These are phyloP conservation scores for Oenanthe javanica DNA, from an alignment of 140 eudicot genomes.

Conservation along the genomic window DNA sequence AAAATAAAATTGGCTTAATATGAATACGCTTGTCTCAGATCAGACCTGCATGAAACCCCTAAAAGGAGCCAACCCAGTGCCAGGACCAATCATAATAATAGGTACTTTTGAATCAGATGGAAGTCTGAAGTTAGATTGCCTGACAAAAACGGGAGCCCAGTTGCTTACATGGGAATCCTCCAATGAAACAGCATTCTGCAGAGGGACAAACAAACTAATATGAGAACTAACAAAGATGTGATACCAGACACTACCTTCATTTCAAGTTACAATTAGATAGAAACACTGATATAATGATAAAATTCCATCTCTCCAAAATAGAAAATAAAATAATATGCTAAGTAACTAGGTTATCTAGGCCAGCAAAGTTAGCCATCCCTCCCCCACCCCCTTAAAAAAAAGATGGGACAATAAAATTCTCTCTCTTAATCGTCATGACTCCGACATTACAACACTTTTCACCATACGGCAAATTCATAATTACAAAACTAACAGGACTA, in stretches of 20 bases:
- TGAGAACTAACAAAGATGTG: neutral
- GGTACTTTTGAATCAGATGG: slow-evolving; percentile 79
- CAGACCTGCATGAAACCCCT: slow-evolving; percentile 84
- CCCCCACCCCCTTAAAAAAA: neutral
- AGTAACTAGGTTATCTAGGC: neutral
- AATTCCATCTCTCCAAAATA: neutral
- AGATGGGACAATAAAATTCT: neutral
- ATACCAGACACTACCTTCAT: neutral
- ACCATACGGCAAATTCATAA: too few relatives aligned
- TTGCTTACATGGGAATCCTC: slow-evolving; percentile 61
- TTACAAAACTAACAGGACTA: neutral
- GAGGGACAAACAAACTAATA: slow-evolving; percentile 2
- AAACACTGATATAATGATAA: neutral
- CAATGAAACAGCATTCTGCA: slow-evolving; percentile 78
- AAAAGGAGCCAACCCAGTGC: slow-evolving; percentile 98
- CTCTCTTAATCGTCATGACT: neutral
- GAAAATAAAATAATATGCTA: neutral
- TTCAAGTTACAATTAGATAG: neutral
- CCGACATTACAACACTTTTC: neutral
- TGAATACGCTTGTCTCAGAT: neutral
- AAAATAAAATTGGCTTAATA: too few relatives aligned
- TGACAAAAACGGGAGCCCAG: slow-evolving; percentile 85
- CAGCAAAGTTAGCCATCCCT: neutral
- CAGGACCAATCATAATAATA: slow-evolving; percentile 94
- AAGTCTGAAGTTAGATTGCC: slow-evolving; percentile 90